Evolutionary conservation across 306 rosid genomes (phyloP), one percentile per base, ranked within the genome.

Genomic region (Quillaja saponaria): DNA sequence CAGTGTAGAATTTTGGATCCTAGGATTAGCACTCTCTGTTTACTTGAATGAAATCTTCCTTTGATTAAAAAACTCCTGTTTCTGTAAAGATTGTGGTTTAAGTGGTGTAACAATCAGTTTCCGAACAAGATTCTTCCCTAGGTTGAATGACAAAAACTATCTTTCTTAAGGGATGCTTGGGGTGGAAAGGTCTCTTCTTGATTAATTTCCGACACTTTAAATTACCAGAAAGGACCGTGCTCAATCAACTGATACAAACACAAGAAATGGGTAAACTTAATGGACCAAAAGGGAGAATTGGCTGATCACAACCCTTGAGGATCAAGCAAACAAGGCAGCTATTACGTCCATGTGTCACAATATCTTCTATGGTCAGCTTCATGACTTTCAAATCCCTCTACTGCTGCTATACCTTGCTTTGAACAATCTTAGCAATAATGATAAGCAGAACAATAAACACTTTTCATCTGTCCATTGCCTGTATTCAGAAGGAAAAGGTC

Each of bases 61-160:
- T 33, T 52, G 25, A 28, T 53, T 52, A 57, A 53, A 44, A 48
- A 40, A 21, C 53, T 56, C 3, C 15, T 10, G 10, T 33, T 46
- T 6, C 64, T 13, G 34, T 45, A 9, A 54, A 50, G 61, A 57
- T 6, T 64, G 66, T 50, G 49, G 21, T 49, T 54, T 64, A 45
- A 18, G n/a, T 25, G 31, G 31, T 25, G 2, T 25, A 25, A 42
- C 54, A 5, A 13, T 57, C 34, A 11, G 15, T 41, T 11, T 49
- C 44, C 4, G 12, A 45, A 25, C 6, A 45, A n/a, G 33, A 17
- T 14, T 54, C 58, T 15, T 16, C 52, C 40, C 16, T 20, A 42
- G 0, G 0, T 48, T 14, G 15, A 21, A 15, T 63, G 31, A 8
- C 42, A 44, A 17, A 35, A 46, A 13, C 34, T 2, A n/a, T 38